phyloP scores from a whole-genome alignment of 2,329 filamentous ascomycete genomes.

The Xylariaceae sp. region DNA sequence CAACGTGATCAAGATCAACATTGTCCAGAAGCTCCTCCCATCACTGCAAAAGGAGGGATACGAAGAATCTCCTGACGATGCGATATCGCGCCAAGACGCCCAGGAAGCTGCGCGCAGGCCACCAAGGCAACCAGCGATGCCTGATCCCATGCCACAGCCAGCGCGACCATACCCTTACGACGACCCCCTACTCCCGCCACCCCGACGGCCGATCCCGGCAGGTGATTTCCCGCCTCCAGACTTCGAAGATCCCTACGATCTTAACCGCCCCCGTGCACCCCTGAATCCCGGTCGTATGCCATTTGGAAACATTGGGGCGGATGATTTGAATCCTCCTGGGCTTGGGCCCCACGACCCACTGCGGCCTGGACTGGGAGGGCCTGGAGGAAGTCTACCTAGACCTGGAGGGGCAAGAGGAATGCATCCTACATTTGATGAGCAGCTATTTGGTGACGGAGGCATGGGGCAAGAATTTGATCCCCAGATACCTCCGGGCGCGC shows the following conservation, averaged over 20 bases:
- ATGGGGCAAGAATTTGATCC: slow-evolving; percentile 55
- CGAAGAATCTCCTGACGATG: slow-evolving; percentile 50
- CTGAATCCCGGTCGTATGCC: slow-evolving; percentile 46
- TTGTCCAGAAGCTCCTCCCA: slow-evolving; percentile 80
- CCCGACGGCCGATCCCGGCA: slow-evolving; percentile 57
- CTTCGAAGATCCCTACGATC: slow-evolving; percentile 89
- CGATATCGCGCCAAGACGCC: slow-evolving; percentile 38
- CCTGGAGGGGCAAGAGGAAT: slow-evolving; percentile 69
- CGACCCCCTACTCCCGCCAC: slow-evolving; percentile 59
- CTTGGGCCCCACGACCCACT: slow-evolving; percentile 82
- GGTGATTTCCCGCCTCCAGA: slow-evolving; percentile 78
- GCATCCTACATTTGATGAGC: slow-evolving; percentile 94
- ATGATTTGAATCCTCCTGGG: slow-evolving; percentile 82
- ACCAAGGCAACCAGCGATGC: slow-evolving; percentile 38
- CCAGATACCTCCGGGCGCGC: slow-evolving; percentile 76
- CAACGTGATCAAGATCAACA: slow-evolving; percentile 64
- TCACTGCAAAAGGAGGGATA: slow-evolving; percentile 73
- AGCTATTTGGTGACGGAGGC: slow-evolving; percentile 59
- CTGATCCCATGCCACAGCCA: slow-evolving; percentile 50
- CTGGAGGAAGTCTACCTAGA: slow-evolving; percentile 51
- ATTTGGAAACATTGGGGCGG: slow-evolving; percentile 65
- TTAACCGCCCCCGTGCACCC: slow-evolving; percentile 58
- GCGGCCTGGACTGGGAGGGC: slow-evolving; percentile 57
- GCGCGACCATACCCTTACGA: slow-evolving; percentile 63
- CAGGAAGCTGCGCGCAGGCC: slow-evolving; percentile 39